These are phyloP conservation scores for Heimioporus sp. DNA, from an alignment of 768 basidiomycete species.

Conservation along the genomic window DNA sequence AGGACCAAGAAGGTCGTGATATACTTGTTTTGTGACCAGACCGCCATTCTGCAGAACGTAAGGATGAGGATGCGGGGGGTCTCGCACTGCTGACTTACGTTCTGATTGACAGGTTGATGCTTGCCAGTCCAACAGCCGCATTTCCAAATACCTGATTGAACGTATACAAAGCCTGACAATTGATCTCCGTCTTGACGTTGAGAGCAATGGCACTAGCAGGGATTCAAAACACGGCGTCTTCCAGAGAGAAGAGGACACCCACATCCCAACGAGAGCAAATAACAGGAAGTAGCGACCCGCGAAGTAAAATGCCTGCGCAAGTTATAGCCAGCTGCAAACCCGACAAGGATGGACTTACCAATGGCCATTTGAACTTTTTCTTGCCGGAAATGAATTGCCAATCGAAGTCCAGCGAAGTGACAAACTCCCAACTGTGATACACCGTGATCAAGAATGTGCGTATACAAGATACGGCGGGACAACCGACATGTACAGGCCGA, in stretches of 20 bases:
- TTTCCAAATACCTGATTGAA: conserved; percentile 68
- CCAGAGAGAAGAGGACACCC: conserved; percentile 23
- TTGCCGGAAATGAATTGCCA: conserved; percentile 58
- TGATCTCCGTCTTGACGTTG: conserved; percentile 55
- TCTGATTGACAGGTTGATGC: conserved; percentile 66
- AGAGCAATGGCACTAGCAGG: conserved; percentile 49
- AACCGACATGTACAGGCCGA: conserved; percentile 59
- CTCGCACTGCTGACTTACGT: conserved; percentile 44
- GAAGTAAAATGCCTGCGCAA: conserved; percentile 61
- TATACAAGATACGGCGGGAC: not conserved
- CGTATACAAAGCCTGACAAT: conserved; percentile 69
- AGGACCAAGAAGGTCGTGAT: conserved; percentile 50
- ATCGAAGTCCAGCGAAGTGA: conserved; percentile 60
- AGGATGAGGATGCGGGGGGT: not conserved
- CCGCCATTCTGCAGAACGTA: conserved; percentile 51
- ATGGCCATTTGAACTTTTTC: conserved; percentile 62
- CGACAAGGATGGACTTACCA: conserved; percentile 39
- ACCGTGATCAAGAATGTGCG: not conserved
- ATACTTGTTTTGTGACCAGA: conserved; percentile 60
- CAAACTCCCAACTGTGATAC: conserved; percentile 60
- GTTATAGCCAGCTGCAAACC: not conserved
- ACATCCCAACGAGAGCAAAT: conserved; percentile 70
- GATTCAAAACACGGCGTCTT: not conserved
- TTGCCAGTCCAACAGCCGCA: conserved; percentile 65
- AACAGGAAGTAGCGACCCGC: conserved; percentile 64